These are phyloP conservation scores for Neoarthrinium moseri DNA, from an alignment of 2,329 filamentous ascomycete species.

Conservation along the genomic window DNA sequence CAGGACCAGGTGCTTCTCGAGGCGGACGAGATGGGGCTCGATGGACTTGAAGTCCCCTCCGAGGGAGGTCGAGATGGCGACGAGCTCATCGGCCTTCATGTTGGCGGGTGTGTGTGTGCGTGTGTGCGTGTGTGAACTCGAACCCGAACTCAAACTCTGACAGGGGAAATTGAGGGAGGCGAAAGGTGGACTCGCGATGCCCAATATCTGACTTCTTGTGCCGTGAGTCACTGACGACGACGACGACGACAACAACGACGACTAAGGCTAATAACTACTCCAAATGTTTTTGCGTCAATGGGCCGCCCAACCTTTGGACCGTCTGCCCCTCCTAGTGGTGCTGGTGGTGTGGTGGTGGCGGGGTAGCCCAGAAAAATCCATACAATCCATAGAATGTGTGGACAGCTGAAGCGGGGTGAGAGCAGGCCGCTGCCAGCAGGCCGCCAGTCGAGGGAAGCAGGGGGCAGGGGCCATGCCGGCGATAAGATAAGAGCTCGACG, in stretches of 20 bases:
- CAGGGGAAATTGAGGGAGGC: no score
- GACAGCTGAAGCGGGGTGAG: constrained; percentile 9
- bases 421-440: constrained; percentile 6
- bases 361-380: constrained; percentile 13
- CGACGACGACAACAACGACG: no score
- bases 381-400: constrained; percentile 1
- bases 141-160: neutral
- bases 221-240: constrained; percentile 8
- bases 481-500: constrained; percentile 7
- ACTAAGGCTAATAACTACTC: no score
- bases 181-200: no score
- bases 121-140: neutral
- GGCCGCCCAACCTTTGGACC: no score
- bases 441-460: neutral
- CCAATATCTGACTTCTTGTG: constrained; percentile 2
- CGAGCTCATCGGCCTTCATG: constrained; percentile 59
- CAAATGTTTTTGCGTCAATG: constrained; percentile 16
- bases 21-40: constrained; percentile 69
- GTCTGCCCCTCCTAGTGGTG: no score
- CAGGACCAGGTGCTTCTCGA: constrained; percentile 85
- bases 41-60: constrained; percentile 77
- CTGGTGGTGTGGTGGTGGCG: no score
- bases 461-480: neutral
- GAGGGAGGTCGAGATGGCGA: constrained; percentile 49
- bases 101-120: constrained; percentile 21